Evolutionary conservation across 305 asterid genomes (phyloP), one percentile per base, ranked within the genome.

Genomic region (Fraxinus ornus): DNA sequence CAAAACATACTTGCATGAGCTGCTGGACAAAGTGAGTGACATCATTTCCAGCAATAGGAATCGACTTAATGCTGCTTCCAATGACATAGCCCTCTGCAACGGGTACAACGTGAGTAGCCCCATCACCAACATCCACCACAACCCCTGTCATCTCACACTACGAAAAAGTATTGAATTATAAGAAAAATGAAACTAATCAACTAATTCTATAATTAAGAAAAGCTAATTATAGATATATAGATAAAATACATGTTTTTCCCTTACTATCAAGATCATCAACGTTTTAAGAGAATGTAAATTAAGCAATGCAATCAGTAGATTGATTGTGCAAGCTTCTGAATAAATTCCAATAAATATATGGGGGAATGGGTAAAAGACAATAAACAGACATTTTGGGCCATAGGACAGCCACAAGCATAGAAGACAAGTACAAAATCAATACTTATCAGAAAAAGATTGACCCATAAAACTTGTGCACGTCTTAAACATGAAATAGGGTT

Each of bases 101-200:
- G 80, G 98, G 98, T 87, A 96, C 98, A 75, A 93, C 93, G 84
- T 96, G 99, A 47, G 98, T 91, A 88, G 97, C 99, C 78, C 99
- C 99, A 90, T 96, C 99, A 77, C 98, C 98, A 84, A 91, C 89
- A 84, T 96, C 99, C 83, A 96, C 94, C 72, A 96, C 98, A 80
- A 96, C 95, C 64, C 98, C 99, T 83, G 99, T 95, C 99, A 95
- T 95, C 93, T 95, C 97, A 91, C 98, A 93, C 99, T 95, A 90
- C 81, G 62, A 74, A 81, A 74, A 76, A 78, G 82, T 75, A 79
- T 68, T 80, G 79, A 73, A 78, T 74, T 68, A 79, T 84, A 86
- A 83, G 87, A 81, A 82, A 81, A 60, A 44, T 76, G 77, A 84
- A 77, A 39, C 74, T 62, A 85, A 83, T 79, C 78, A 83, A 75